Conservation (phyloP, 495 filamentous ascomycete species). For the Aspergillus leporis region DNA sequence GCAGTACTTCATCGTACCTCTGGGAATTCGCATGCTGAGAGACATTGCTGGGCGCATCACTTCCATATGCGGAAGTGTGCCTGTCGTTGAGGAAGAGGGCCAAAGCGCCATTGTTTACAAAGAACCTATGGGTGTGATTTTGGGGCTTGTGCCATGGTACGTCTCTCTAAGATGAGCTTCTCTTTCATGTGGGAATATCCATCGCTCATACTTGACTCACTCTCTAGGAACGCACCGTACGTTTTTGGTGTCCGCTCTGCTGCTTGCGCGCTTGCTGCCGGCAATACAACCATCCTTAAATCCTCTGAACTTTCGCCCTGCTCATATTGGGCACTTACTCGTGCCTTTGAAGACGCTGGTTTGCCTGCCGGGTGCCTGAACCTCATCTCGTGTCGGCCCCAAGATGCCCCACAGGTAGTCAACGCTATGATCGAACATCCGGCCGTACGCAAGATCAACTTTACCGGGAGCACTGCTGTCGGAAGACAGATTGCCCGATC, state of each 20-base stretch:
- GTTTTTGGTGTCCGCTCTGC: slow-evolving; percentile 67
- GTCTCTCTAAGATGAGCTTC: slow-evolving; percentile 9
- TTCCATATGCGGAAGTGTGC: slow-evolving; percentile 63
- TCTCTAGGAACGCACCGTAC: slow-evolving; percentile 63
- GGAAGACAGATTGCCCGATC: slow-evolving; percentile 56
- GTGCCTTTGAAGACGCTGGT: slow-evolving; percentile 71
- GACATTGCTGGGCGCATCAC: slow-evolving; percentile 72
- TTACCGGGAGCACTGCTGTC: slow-evolving; percentile 58
- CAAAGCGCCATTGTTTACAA: slow-evolving; percentile 67
- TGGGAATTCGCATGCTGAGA: slow-evolving; percentile 58
- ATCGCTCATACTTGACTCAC: slow-evolving; percentile 2
- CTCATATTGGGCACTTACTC: slow-evolving; percentile 68
- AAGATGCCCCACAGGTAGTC: slow-evolving; percentile 56
- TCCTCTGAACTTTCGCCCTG: slow-evolving; percentile 73
- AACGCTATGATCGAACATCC: slow-evolving; percentile 57
- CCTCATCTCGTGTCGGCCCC: slow-evolving; percentile 49
- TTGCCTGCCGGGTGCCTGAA: slow-evolving; percentile 58
- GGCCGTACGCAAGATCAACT: slow-evolving; percentile 60
- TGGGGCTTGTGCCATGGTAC: slow-evolving; percentile 84
- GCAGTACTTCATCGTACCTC: slow-evolving; percentile 58
- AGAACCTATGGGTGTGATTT: slow-evolving; percentile 78
- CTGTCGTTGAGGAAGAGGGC: slow-evolving; percentile 53
- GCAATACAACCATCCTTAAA: slow-evolving; percentile 76
- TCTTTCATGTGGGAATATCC: background rate
- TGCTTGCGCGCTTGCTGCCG: slow-evolving; percentile 75